These are phyloP conservation scores for Sequoiadendron giganteum DNA, from an alignment of 75 land plant genomes.

Conservation along the genomic window DNA sequence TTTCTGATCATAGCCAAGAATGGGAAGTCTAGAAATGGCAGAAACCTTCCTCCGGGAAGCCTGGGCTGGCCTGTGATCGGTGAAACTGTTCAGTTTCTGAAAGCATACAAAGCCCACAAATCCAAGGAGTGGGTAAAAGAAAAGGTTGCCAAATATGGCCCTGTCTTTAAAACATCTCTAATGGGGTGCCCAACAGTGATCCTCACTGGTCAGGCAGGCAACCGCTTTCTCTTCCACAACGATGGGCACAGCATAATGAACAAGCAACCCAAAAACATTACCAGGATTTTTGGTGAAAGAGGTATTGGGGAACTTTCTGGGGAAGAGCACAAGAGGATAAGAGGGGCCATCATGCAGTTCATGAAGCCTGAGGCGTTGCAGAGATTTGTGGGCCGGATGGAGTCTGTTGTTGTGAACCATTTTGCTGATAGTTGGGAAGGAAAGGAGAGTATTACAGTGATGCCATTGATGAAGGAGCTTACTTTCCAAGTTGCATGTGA, in stretches of 20 bases:
- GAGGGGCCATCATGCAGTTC: slow-evolving; percentile 37
- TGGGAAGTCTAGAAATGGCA: neutral
- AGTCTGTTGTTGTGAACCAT: slow-evolving; percentile 25
- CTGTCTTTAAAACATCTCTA: slow-evolving; percentile 48
- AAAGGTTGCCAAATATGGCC: slow-evolving; percentile 33
- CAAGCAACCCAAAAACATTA: slow-evolving; percentile 23
- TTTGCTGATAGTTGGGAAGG: slow-evolving; percentile 28
- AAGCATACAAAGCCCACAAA: slow-evolving; percentile 24
- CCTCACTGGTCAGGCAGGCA: slow-evolving; percentile 49
- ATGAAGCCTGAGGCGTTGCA: slow-evolving; percentile 49
- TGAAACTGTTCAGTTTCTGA: slow-evolving; percentile 38
- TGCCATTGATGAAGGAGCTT: slow-evolving; percentile 29
- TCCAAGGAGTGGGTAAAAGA: slow-evolving; percentile 35
- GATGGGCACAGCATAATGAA: slow-evolving; percentile 22
- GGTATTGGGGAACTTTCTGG: slow-evolving; percentile 30
- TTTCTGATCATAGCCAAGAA: slow-evolving; percentile 7
- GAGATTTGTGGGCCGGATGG: slow-evolving; percentile 32
- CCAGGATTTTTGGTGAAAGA: slow-evolving; percentile 26
- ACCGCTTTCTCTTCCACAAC: slow-evolving; percentile 43
- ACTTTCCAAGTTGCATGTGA: slow-evolving; percentile 23
- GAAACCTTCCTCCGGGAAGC: slow-evolving; percentile 23
- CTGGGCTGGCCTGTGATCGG: slow-evolving; percentile 54
- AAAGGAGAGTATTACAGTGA: slow-evolving; percentile 19
- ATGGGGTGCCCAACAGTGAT: slow-evolving; percentile 45
- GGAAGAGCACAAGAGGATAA: slow-evolving; percentile 40